Evolutionary conservation across 768 basidiomycete genomes (phyloP).

Genomic region (Calocybe cyanea): DNA sequence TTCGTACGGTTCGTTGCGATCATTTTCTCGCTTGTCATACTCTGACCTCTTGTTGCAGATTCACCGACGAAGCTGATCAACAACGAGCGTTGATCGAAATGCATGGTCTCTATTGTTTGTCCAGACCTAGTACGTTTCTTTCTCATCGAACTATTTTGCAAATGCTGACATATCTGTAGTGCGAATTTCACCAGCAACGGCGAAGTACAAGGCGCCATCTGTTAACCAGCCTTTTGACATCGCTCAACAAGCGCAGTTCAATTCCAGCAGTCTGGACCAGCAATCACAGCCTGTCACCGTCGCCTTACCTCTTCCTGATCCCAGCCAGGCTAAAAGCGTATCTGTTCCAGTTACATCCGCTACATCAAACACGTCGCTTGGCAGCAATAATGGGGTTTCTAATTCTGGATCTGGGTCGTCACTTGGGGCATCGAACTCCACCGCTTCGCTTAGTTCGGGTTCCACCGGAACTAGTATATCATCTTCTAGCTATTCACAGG

Average conservation of each 20-base stretch:
- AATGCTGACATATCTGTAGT: constrained; percentile 44
- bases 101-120: constrained; percentile 87
- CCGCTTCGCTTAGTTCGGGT: constrained; percentile 48
- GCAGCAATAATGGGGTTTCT: constrained; percentile 32
- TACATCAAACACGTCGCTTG: constrained; percentile 32
- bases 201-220: constrained; percentile 72
- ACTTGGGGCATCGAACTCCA: constrained; percentile 48
- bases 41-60: constrained; percentile 41
- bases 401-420: constrained; percentile 45
- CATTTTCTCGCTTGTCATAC: constrained; percentile 8
- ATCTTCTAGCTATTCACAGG: constrained; percentile 47
- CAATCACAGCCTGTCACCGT: constrained; percentile 40
- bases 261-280: constrained; percentile 27
- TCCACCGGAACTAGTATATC: constrained; percentile 45
- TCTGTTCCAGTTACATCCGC: constrained; percentile 64
- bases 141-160: constrained; percentile 17
- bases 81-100: constrained; percentile 88
- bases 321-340: constrained; percentile 56
- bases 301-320: constrained; percentile 44
- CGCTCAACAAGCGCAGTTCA: constrained; percentile 42
- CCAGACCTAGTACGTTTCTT: constrained; percentile 70
- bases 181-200: constrained; percentile 88
- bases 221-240: constrained; percentile 36
- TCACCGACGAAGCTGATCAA: constrained; percentile 85
- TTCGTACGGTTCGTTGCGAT: constrained; percentile 69